phyloP scores from a whole-genome alignment of 805 yeast species.

The Yueomyces sp. region DNA sequence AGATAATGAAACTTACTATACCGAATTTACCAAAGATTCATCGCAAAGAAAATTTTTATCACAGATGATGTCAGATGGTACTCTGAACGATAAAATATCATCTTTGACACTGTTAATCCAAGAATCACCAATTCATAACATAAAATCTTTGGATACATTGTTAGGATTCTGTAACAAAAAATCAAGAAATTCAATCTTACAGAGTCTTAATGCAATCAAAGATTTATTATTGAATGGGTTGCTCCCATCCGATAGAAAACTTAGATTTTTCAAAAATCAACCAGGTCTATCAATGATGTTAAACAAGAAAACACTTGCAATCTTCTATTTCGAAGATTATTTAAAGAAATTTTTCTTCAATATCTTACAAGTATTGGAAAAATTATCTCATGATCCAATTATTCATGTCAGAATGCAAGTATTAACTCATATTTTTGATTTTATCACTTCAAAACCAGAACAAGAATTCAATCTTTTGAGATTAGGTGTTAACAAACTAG shows the following conservation, averaged over 20 bases:
- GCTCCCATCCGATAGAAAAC: constrained; percentile 65
- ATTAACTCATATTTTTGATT: constrained; percentile 63
- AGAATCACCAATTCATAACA: constrained; percentile 87
- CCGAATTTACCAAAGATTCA: constrained; percentile 59
- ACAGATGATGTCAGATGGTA: constrained; percentile 83
- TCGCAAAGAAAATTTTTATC: constrained; percentile 81
- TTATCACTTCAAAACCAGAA: constrained; percentile 80
- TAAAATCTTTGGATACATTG: constrained; percentile 70
- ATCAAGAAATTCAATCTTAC: constrained; percentile 84
- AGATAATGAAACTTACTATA: constrained; percentile 60
- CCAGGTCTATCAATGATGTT: constrained; percentile 34
- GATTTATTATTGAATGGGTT: constrained; percentile 79
- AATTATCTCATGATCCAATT: constrained; percentile 80
- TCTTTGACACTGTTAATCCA: constrained; percentile 87
- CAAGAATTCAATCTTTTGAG: constrained; percentile 87
- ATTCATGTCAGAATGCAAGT: constrained; percentile 73
- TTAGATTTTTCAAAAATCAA: constrained; percentile 69
- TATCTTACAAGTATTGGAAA: constrained; percentile 65
- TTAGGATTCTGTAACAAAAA: constrained; percentile 75
- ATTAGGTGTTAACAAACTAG: constrained; percentile 84
- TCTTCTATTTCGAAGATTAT: constrained; percentile 82
- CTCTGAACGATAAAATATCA: constrained; percentile 86
- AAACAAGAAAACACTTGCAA: constrained; percentile 45
- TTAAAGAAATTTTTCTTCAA: constrained; percentile 65
- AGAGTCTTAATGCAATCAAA: constrained; percentile 76